These are phyloP conservation scores for Gonium pectorale DNA, from an alignment of 139 green algal genomes.

Conservation along the genomic window DNA sequence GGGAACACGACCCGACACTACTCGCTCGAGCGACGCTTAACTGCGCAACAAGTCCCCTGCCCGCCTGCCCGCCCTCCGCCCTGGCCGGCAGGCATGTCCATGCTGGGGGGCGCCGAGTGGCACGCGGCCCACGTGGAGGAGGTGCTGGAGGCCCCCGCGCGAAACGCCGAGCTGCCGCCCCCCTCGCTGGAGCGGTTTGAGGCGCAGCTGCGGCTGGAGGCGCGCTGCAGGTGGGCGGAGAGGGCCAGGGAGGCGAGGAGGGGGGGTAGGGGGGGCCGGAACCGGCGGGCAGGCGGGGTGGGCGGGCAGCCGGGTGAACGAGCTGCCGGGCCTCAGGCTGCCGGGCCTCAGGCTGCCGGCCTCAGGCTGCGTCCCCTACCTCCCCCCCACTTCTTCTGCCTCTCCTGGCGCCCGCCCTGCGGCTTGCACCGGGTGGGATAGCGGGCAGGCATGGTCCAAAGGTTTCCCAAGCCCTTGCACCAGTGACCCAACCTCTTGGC, in stretches of 20 bases:
- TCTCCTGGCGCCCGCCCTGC: not conserved
- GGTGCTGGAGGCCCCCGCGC: not conserved
- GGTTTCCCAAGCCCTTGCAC: too few species aligned
- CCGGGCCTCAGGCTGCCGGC: not conserved
- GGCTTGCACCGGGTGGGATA: too few species aligned
- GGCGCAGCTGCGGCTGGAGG: conserved; percentile 17
- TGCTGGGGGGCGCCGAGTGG: too few species aligned
- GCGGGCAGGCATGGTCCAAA: too few species aligned
- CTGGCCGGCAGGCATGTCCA: too few species aligned
- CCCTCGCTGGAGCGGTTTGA: conserved; percentile 3
- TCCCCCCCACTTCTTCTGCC: not conserved
- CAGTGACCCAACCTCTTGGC: too few species aligned
- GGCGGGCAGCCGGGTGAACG: not conserved
- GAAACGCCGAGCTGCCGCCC: not conserved
- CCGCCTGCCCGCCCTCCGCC: too few species aligned
- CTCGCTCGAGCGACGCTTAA: too few species aligned
- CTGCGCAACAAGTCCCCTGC: too few species aligned
- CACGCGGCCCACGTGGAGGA: not conserved
- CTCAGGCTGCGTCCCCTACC: not conserved
- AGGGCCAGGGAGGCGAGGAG: not conserved
- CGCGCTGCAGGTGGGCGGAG: not conserved
- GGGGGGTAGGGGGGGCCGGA: not conserved
- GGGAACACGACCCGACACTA: too few species aligned
- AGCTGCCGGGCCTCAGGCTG: not conserved
- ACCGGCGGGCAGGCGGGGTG: not conserved